These are phyloP conservation scores for Phaffia australis DNA, from an alignment of 768 basidiomycete species.

Conservation along the genomic window DNA sequence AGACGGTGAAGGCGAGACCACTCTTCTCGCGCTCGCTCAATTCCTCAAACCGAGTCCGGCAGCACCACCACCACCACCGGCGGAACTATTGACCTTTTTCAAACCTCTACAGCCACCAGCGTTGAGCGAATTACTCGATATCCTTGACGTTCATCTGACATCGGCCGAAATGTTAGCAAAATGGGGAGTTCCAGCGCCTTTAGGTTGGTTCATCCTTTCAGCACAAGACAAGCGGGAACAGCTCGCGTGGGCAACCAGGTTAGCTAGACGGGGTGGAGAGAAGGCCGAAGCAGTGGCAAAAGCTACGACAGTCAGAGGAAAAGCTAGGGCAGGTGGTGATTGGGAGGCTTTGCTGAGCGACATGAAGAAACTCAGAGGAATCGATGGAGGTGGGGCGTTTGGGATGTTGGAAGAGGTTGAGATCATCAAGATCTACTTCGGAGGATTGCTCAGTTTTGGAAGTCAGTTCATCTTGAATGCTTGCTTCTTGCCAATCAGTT, in stretches of 20 bases:
- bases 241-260: slow-evolving; percentile 69
- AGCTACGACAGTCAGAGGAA: slow-evolving; percentile 44
- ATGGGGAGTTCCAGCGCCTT: slow-evolving; percentile 71
- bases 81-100: slow-evolving; percentile 72
- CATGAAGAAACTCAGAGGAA: slow-evolving; percentile 65
- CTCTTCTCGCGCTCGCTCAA: slow-evolving; percentile 63
- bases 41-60: slow-evolving; percentile 66
- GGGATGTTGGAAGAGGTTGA: slow-evolving; percentile 61
- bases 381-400: slow-evolving; percentile 65
- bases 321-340: slow-evolving; percentile 48
- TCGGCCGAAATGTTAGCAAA: slow-evolving; percentile 81
- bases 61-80: slow-evolving; percentile 48
- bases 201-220: slow-evolving; percentile 85
- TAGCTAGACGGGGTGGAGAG: slow-evolving; percentile 40
- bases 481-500: not conserved
- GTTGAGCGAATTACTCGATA: slow-evolving; percentile 72
- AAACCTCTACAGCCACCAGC: slow-evolving; percentile 60
- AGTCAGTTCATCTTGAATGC: slow-evolving; percentile 49
- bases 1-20: slow-evolving; percentile 68
- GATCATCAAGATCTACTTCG: slow-evolving; percentile 68
- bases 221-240: slow-evolving; percentile 56
- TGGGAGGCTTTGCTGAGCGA: slow-evolving; percentile 85
- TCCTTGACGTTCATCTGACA: slow-evolving; percentile 86
- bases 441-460: slow-evolving; percentile 72
- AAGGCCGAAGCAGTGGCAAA: slow-evolving; percentile 22